Evolutionary conservation across 2,329 filamentous ascomycete genomes (phyloP).

Genomic region (Colletotrichum sp.): DNA sequence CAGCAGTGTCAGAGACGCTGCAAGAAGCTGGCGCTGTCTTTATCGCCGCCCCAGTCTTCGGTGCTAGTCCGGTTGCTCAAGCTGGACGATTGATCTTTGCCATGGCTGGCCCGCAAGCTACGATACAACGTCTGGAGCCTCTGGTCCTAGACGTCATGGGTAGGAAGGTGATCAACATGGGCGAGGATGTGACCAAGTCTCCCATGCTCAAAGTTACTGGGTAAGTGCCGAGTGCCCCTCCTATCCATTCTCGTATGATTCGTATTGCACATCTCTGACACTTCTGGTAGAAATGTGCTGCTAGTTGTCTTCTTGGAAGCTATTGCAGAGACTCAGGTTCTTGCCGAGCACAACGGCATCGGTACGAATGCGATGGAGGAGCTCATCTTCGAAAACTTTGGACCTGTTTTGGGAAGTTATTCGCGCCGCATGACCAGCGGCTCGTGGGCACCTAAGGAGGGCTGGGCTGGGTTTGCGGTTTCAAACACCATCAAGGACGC

Average conservation of each 20-base stretch:
- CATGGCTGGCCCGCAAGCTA: constrained; percentile 42
- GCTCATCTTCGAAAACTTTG: constrained; percentile 46
- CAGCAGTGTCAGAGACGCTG: constrained; percentile 32
- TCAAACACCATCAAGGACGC: constrained; percentile 59
- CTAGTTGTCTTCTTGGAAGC: constrained; percentile 53
- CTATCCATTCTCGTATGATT: not conserved
- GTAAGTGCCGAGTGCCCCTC: constrained; percentile 26
- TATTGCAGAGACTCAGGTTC: constrained; percentile 53
- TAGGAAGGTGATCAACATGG: constrained; percentile 46
- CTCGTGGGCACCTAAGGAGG: constrained; percentile 37
- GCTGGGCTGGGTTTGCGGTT: constrained; percentile 50
- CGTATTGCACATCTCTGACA: not conserved
- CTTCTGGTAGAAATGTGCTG: constrained; percentile 45
- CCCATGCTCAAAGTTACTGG: constrained; percentile 53
- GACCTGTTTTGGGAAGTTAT: constrained; percentile 38
- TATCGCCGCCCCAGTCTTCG: constrained; percentile 54
- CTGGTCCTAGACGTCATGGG: constrained; percentile 47
- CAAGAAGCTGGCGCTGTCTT: constrained; percentile 36
- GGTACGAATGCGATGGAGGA: constrained; percentile 43
- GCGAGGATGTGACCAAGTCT: constrained; percentile 46
- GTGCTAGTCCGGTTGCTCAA: constrained; percentile 51
- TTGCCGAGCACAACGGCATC: constrained; percentile 50
- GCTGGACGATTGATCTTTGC: constrained; percentile 50
- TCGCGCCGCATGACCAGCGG: constrained; percentile 41
- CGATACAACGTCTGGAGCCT: constrained; percentile 39